Conservation (phyloP, 2,329 filamentous ascomycete genomes). For the Colletotrichum sojae region DNA sequence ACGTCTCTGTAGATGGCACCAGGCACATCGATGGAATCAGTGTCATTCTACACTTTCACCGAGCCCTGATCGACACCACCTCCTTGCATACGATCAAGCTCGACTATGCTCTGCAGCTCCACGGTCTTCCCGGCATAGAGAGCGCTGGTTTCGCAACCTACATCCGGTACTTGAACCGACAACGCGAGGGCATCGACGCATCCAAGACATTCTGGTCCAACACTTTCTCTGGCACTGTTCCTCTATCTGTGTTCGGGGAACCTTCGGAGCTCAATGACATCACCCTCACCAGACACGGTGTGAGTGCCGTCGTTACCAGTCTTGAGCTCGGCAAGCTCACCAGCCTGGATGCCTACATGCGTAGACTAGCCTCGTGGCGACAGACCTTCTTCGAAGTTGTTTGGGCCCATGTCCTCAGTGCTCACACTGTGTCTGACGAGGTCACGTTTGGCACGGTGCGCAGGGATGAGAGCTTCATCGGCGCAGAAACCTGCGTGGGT, state of each 20-base stretch:
- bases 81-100: constrained; percentile 18
- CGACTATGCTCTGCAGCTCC: constrained; percentile 1
- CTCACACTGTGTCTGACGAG: constrained; percentile 1
- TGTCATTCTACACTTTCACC: constrained; percentile 11
- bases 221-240: no score
- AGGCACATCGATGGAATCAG: background rate
- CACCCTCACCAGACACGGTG: no score
- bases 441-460: constrained; percentile 10
- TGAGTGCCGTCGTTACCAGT: no score
- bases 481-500: background rate
- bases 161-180: background rate
- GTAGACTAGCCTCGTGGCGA: background rate
- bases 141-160: constrained; percentile 5
- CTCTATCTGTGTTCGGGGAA: no score
- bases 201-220: no score
- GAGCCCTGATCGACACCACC: constrained; percentile 13
- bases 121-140: constrained; percentile 5
- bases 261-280: no score
- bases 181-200: no score
- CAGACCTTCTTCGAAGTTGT: constrained; percentile 15
- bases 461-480: constrained; percentile 20
- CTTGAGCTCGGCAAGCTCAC: no score
- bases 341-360: no score
- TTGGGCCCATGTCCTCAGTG: constrained; percentile 14
- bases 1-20: background rate